Percentiles rank a stretch among this genome's conserved stretches.
These are phyloP conservation scores for Orbilia ellipsospora DNA, from an alignment of 2,329 filamentous ascomycete genomes.

Conservation along the genomic window DNA sequence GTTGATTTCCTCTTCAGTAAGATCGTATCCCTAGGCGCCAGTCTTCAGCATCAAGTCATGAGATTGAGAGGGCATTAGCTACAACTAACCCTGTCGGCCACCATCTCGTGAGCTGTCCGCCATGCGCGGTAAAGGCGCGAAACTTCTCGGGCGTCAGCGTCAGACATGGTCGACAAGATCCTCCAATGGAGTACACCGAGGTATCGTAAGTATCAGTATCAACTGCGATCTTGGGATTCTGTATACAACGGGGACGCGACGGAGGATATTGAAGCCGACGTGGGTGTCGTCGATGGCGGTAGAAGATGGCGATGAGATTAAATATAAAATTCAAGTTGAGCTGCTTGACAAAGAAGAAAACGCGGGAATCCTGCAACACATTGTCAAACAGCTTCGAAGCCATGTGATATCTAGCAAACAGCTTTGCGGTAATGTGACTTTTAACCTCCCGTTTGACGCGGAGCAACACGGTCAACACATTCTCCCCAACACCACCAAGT, in stretches of 20 bases:
- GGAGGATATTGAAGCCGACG: not conserved
- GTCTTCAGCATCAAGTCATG: conserved; percentile 12
- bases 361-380: conserved; percentile 8
- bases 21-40: conserved; percentile 81
- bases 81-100: conserved; percentile 79
- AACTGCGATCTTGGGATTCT: not conserved
- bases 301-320: conserved; percentile 7
- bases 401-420: conserved; percentile 25
- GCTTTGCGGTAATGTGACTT: not conserved
- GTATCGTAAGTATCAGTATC: not conserved
- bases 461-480: conserved; percentile 27
- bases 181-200: not conserved
- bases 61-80: conserved; percentile 52
- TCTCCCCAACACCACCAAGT: conserved; percentile 3
- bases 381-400: conserved; percentile 8
- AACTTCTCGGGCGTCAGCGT: conserved; percentile 62
- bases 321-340: not conserved
- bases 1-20: conserved; percentile 87
- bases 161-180: conserved; percentile 53
- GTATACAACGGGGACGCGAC: not conserved
- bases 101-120: conserved; percentile 95
- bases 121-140: conserved; percentile 91
- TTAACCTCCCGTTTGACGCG: no score
- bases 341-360: conserved; percentile 3
- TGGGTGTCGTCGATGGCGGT: conserved; percentile 8